These are phyloP conservation scores for Sugiyamaella japonica DNA, from an alignment of 1,139 yeast genomes.

Conservation along the genomic window DNA sequence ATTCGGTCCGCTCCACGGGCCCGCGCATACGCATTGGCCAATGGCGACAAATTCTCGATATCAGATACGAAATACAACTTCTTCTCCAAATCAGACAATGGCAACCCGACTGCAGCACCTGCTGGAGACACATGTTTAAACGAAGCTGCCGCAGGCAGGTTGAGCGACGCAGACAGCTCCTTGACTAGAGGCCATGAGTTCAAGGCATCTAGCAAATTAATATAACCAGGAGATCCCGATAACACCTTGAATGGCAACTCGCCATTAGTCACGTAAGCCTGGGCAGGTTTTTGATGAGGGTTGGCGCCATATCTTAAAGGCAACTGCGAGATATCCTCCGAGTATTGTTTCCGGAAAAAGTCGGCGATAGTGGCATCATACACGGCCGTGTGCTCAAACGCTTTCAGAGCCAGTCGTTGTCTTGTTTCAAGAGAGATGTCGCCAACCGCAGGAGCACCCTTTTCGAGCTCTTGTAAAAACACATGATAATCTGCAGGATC, in stretches of 20 bases:
- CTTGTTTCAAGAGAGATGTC: constrained; percentile 72
- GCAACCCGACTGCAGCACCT: constrained; percentile 96
- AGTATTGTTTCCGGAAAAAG: constrained; percentile 94
- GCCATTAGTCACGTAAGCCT: constrained; percentile 85
- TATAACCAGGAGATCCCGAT: constrained; percentile 95
- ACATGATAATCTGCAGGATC: constrained; percentile 92
- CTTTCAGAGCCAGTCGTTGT: constrained; percentile 87
- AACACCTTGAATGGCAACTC: constrained; percentile 92
- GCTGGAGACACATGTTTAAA: constrained; percentile 99
- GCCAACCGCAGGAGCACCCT: constrained; percentile 59
- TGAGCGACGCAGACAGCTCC: constrained; percentile 90
- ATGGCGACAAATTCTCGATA: constrained; percentile 90
- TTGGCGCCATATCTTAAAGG: constrained; percentile 97
- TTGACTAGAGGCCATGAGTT: constrained; percentile 99
- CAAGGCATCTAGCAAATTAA: constrained; percentile 90
- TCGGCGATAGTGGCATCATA: constrained; percentile 95
- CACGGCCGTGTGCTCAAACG: constrained; percentile 97
- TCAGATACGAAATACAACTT: constrained; percentile 93
- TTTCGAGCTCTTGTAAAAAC: constrained; percentile 81
- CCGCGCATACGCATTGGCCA: constrained; percentile 97
- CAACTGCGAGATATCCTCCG: constrained; percentile 85
- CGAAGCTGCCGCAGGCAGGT: constrained; percentile 97
- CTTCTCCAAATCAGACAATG: constrained; percentile 86
- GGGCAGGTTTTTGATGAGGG: constrained; percentile 99
- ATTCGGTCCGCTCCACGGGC: constrained; percentile 99